Percentiles rank a stretch among this genome's conserved stretches.
phyloP scores from a whole-genome alignment of 2,329 filamentous ascomycete species.

The Chaetomium sp. region DNA sequence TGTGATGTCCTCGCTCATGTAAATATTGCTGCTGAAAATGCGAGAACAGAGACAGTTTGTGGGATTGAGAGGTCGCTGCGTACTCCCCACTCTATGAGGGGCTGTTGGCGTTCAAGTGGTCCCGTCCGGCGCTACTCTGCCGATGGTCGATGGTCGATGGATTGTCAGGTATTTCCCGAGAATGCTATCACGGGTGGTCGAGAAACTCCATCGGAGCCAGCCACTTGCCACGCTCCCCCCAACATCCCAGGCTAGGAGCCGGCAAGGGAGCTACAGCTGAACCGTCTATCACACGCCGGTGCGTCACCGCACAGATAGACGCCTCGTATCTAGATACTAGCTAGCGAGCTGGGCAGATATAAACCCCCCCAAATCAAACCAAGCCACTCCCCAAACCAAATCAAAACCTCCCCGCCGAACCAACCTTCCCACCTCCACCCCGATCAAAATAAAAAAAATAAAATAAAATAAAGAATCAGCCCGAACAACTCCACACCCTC shows the following conservation, averaged over 20 bases:
- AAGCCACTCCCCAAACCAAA: background rate
- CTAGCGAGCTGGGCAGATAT: background rate
- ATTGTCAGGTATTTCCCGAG: background rate
- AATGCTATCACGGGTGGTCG: background rate
- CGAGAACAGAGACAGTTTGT: background rate
- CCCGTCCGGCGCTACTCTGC: background rate
- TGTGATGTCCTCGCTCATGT: conserved; percentile 76
- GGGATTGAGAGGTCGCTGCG: conserved; percentile 14
- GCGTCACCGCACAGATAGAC: background rate
- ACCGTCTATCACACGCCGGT: background rate
- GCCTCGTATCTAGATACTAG: conserved; percentile 2
- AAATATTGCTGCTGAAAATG: conserved; percentile 32
- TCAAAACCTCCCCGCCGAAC: background rate
- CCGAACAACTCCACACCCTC: conserved; percentile 52
- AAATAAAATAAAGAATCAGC: background rate
- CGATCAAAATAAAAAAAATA: no score
- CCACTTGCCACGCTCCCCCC: background rate
- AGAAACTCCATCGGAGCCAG: background rate
- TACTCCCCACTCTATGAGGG: background rate
- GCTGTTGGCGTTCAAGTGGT: background rate
- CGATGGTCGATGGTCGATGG: background rate
- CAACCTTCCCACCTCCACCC: background rate
- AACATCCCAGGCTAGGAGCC: background rate
- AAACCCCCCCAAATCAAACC: conserved; percentile 4
- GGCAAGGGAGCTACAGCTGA: background rate